phyloP scores from a whole-genome alignment of 75 land plant genomes.

The Pinus albicaulis region DNA sequence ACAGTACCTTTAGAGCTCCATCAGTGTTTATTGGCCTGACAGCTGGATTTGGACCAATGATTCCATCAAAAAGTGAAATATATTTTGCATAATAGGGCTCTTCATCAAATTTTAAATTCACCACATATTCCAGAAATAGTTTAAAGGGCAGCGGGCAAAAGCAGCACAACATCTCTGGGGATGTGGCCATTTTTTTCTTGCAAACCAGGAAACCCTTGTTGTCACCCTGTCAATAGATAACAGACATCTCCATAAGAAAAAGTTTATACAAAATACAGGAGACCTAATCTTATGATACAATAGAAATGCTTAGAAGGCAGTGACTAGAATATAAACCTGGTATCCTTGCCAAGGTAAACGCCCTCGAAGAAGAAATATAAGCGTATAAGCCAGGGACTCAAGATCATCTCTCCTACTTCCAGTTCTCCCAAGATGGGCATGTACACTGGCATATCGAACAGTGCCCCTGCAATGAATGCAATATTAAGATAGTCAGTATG shows the following conservation, averaged over 20 bases:
- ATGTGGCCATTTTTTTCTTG: conserved; percentile 98
- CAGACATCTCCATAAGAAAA: not conserved
- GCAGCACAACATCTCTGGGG: conserved; percentile 90
- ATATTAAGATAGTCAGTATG: not conserved
- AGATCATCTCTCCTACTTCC: conserved; percentile 97
- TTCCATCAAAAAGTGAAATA: conserved; percentile 77
- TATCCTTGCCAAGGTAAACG: conserved; percentile 98
- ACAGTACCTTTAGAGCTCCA: conserved; percentile 86
- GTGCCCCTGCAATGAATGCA: conserved; percentile 67
- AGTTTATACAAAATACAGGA: not conserved
- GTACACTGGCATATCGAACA: conserved; percentile 97
- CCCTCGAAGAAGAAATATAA: conserved; percentile 89
- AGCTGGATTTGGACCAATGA: conserved; percentile 87
- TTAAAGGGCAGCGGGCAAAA: conserved; percentile 88
- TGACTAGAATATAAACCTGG: conserved; percentile 52
- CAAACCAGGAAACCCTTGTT: conserved; percentile 96
- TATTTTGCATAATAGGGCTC: conserved; percentile 92
- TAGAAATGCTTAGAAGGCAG: not conserved
- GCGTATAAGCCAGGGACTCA: conserved; percentile 93
- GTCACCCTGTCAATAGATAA: conserved; percentile 59
- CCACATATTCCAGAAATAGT: conserved; percentile 91
- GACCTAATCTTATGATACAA: not conserved
- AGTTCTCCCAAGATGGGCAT: conserved; percentile 97
- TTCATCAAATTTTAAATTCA: conserved; percentile 97
- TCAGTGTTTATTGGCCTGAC: conserved; percentile 91